Conservation (phyloP, 2,329 filamentous ascomycete species). For the Botrytis hyacinthi region DNA sequence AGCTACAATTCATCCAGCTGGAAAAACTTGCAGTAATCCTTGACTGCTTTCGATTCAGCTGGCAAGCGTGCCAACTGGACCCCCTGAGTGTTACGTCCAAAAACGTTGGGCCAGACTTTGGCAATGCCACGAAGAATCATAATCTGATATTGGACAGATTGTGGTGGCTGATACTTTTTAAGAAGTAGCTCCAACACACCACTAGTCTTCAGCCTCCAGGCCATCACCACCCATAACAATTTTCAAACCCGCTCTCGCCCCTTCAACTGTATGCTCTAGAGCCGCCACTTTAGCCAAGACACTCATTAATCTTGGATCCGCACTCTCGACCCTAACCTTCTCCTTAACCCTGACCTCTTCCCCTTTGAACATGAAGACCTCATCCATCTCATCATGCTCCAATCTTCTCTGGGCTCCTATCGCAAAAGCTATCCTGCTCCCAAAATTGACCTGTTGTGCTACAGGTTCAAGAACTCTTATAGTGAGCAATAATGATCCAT, state of each 20-base stretch:
- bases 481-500: constrained; percentile 67
- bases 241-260: constrained; percentile 69
- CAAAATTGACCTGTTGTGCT: constrained; percentile 56
- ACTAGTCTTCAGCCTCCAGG: constrained; percentile 14
- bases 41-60: not conserved
- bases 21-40: not conserved
- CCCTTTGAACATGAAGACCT: constrained; percentile 63
- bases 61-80: too few species aligned
- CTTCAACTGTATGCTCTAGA: constrained; percentile 67
- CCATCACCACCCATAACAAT: constrained; percentile 65
- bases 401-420: constrained; percentile 63
- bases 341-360: constrained; percentile 82
- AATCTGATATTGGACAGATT: not conserved
- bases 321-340: constrained; percentile 78
- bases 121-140: not conserved
- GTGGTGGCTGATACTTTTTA: too few species aligned
- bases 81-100: too few species aligned
- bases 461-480: constrained; percentile 68
- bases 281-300: constrained; percentile 80
- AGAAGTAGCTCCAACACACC: not conserved
- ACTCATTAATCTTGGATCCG: constrained; percentile 82
- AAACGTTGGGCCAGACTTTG: not conserved
- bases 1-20: not conserved
- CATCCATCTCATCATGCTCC: constrained; percentile 78
- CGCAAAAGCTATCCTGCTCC: constrained; percentile 67